Conservation (phyloP, 2,329 filamentous ascomycete species). For the Acarospora socialis region DNA sequence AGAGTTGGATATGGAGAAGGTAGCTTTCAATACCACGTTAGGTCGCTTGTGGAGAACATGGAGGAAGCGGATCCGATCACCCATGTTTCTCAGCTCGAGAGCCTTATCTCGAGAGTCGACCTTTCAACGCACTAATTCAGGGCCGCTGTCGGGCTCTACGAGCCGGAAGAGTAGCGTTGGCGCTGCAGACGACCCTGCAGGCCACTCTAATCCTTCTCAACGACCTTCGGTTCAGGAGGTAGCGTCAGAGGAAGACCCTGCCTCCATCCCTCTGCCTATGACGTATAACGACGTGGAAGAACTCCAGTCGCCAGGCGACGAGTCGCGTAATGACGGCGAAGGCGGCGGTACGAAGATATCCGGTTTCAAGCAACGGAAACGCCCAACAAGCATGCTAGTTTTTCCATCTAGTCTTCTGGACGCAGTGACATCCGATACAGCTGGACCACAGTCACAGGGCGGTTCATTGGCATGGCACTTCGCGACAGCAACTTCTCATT, state of each 20-base stretch:
- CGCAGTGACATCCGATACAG: no score
- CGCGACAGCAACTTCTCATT: no score
- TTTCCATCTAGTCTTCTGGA: no score
- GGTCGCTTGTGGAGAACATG: constrained; percentile 88
- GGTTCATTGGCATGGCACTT: no score
- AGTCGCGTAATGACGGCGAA: no score
- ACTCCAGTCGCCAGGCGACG: constrained; percentile 11
- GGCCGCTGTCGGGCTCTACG: constrained; percentile 9
- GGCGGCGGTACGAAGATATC: no score
- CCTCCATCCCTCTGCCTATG: constrained; percentile 20
- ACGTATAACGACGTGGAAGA: constrained; percentile 13
- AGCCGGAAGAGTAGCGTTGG: constrained; percentile 27
- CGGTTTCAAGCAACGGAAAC: no score
- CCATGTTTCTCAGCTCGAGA: constrained; percentile 33
- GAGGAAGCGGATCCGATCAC: constrained; percentile 68
- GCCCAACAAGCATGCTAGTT: no score
- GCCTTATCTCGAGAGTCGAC: constrained; percentile 37
- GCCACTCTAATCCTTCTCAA: constrained; percentile 9
- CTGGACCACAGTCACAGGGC: no score
- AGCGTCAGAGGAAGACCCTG: constrained; percentile 18
- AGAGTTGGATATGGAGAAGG: constrained; percentile 81
- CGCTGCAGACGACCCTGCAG: constrained; percentile 21
- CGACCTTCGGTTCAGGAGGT: constrained; percentile 11
- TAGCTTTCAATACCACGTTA: constrained; percentile 77
- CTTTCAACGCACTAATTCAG: constrained; percentile 4